phyloP scores from a whole-genome alignment of 2,329 filamentous ascomycete species.

The Paraconiothyrium brasiliense region DNA sequence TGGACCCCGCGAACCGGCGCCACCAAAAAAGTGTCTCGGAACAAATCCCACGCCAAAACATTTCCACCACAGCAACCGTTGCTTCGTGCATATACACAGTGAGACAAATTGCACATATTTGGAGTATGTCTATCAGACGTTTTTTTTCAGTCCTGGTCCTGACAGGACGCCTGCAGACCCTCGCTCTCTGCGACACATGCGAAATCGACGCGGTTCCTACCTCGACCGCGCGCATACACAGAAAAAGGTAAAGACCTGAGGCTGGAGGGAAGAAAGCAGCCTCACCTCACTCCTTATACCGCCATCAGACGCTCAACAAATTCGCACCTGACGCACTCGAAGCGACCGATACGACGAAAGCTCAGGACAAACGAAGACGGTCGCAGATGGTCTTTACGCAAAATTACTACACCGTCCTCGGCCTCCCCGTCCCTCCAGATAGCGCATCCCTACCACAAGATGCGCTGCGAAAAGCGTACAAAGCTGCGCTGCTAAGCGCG shows the following conservation, averaged over 20 bases:
- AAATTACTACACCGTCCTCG: constrained; percentile 43
- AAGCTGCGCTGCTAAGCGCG: constrained; percentile 63
- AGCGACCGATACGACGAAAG: not conserved
- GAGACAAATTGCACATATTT: too few species aligned
- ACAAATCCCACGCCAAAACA: not conserved
- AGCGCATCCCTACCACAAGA: constrained; percentile 4
- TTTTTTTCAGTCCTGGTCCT: too few species aligned
- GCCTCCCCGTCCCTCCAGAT: constrained; percentile 22
- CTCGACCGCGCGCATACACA: too few species aligned
- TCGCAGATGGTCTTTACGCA: constrained; percentile 36
- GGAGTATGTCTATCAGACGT: too few species aligned
- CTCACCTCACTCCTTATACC: too few species aligned
- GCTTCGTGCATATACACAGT: constrained; percentile 1
- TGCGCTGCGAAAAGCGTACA: constrained; percentile 58
- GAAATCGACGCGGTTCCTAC: too few species aligned
- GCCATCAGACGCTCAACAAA: too few species aligned
- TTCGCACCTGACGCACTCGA: not conserved
- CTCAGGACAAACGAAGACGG: too few species aligned
- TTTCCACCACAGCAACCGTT: constrained; percentile 5
- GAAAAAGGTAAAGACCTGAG: too few species aligned
- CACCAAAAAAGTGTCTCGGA: constrained; percentile 16
- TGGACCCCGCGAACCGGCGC: not conserved
- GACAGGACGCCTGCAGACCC: too few species aligned
- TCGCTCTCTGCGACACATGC: too few species aligned
- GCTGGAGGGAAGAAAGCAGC: too few species aligned